Percentiles rank a stretch among this genome's conserved stretches.
Conservation (phyloP, 768 basidiomycete species). For the Termitomyces sp. region DNA sequence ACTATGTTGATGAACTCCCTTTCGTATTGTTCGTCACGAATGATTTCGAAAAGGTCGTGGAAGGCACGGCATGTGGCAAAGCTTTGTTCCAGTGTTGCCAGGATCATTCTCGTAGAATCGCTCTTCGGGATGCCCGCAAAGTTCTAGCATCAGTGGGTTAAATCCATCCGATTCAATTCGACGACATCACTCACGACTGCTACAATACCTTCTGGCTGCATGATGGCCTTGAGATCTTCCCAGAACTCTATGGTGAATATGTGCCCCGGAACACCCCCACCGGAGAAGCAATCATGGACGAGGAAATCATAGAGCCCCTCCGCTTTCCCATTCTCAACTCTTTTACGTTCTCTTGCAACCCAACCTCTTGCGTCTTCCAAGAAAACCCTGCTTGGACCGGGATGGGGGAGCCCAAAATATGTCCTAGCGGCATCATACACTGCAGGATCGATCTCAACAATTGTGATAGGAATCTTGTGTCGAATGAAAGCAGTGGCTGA, state of each 20-base stretch:
- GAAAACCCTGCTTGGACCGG: constrained; percentile 53
- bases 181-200: constrained; percentile 56
- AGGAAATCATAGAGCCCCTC: constrained; percentile 57
- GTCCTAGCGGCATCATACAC: constrained; percentile 78
- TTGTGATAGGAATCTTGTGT: constrained; percentile 66
- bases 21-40: constrained; percentile 40
- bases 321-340: constrained; percentile 20
- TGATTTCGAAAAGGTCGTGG: constrained; percentile 53
- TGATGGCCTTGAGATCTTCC: constrained; percentile 55
- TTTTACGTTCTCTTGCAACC: constrained; percentile 40
- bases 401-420: constrained; percentile 76
- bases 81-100: constrained; percentile 61
- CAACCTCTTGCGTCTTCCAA: constrained; percentile 74
- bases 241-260: constrained; percentile 86
- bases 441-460: constrained; percentile 91
- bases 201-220: constrained; percentile 68
- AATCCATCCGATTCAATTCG: background rate
- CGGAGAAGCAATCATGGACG: constrained; percentile 92
- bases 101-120: constrained; percentile 55
- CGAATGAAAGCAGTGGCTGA: constrained; percentile 69
- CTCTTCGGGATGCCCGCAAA: constrained; percentile 72
- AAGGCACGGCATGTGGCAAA: constrained; percentile 82
- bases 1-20: constrained; percentile 73
- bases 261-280: constrained; percentile 84
- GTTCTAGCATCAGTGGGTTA: constrained; percentile 44